A percentile compares a stretch with the other conserved stretches of the same genome.
phyloP scores from a whole-genome alignment of 192 early-diverging fungal genomes.

The Podila minutissima region DNA sequence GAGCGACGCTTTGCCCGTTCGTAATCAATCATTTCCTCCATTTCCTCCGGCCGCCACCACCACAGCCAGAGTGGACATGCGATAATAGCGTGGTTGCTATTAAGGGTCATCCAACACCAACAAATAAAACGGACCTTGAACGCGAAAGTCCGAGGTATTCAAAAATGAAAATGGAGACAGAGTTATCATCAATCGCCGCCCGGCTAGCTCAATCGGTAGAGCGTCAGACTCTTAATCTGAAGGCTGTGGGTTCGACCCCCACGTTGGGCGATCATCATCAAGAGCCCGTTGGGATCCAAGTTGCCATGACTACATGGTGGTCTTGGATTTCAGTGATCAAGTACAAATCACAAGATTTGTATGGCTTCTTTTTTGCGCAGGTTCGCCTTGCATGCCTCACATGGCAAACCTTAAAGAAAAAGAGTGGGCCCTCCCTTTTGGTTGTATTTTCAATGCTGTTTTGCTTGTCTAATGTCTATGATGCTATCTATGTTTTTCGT shows the following conservation, averaged over 20 bases:
- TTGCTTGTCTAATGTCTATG: not conserved
- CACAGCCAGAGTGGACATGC: too few species aligned
- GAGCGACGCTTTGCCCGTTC: too few species aligned
- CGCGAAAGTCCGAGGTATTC: too few species aligned
- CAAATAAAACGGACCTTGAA: too few species aligned
- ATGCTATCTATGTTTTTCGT: not conserved
- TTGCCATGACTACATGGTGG: too few species aligned
- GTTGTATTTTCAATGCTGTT: not conserved
- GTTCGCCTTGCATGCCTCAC: not conserved
- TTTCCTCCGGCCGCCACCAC: too few species aligned
- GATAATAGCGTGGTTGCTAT: too few species aligned
- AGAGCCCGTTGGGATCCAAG: too few species aligned
- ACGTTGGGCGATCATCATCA: slow-evolving; percentile 64
- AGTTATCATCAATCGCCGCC: slow-evolving; percentile 17
- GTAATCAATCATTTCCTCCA: too few species aligned
- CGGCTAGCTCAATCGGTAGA: slow-evolving; percentile 82
- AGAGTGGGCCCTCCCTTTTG: not conserved
- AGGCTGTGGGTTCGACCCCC: slow-evolving; percentile 90
- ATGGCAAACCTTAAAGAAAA: not conserved
- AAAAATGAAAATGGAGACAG: too few species aligned
- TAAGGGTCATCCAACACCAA: too few species aligned
- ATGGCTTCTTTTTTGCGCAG: not conserved
- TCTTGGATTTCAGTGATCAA: not conserved
- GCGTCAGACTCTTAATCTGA: slow-evolving; percentile 91
- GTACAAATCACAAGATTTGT: not conserved